Percentiles rank a stretch among this genome's conserved stretches.
phyloP scores from a whole-genome alignment of 1,139 yeast species.

The Fermentozyma sake region DNA sequence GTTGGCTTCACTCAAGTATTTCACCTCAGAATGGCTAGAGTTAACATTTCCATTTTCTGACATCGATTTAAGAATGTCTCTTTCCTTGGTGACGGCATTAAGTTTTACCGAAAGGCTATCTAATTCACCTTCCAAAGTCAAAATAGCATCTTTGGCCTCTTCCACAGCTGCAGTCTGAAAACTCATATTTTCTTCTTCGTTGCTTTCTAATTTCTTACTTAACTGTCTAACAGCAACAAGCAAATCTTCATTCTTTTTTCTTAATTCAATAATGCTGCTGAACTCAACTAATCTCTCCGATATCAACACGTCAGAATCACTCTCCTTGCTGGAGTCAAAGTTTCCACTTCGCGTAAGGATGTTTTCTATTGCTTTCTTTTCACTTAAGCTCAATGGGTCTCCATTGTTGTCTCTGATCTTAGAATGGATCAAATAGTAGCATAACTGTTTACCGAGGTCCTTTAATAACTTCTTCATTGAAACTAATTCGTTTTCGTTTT shows the following conservation, averaged over 20 bases:
- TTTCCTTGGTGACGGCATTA: constrained; percentile 54
- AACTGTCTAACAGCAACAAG: constrained; percentile 63
- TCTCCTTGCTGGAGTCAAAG: constrained; percentile 26
- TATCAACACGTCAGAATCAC: constrained; percentile 70
- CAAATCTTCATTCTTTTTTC: constrained; percentile 69
- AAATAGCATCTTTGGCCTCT: constrained; percentile 76
- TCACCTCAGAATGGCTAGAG: constrained; percentile 11
- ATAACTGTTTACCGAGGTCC: constrained; percentile 79
- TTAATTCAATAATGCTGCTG: constrained; percentile 60
- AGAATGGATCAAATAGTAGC: constrained; percentile 64
- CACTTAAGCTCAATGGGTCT: constrained; percentile 56
- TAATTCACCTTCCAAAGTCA: constrained; percentile 61
- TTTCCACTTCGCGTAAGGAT: constrained; percentile 37
- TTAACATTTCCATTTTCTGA: constrained; percentile 8
- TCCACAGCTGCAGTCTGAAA: constrained; percentile 57
- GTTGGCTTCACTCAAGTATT: constrained; percentile 25
- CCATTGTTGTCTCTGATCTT: constrained; percentile 49
- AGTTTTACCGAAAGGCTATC: constrained; percentile 45
- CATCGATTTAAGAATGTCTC: constrained; percentile 59
- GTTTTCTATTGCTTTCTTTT: constrained; percentile 49
- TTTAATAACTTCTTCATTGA: constrained; percentile 52
- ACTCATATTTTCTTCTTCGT: constrained; percentile 34
- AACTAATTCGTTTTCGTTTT: constrained; percentile 36
- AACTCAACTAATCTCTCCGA: constrained; percentile 72
- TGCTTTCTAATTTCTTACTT: constrained; percentile 63